Evolutionary conservation across 352 stramenopile genomes (phyloP).

Genomic region (Phytophthora boehmeriae): DNA sequence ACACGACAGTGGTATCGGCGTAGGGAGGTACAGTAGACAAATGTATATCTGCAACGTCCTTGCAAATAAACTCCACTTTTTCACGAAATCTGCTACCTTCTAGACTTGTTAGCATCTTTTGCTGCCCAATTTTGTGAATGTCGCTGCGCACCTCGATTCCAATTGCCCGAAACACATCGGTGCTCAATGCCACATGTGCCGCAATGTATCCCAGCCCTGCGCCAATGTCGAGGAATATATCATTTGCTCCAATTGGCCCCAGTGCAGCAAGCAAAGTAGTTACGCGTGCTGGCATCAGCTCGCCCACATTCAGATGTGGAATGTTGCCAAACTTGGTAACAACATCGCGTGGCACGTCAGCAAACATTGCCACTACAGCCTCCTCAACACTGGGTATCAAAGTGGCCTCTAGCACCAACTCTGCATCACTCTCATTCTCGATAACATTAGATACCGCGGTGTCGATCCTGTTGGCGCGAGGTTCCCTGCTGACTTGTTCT

Average conservation of each 20-base stretch:
- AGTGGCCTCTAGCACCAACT: too few species aligned
- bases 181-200: constrained; percentile 3
- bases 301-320: constrained; percentile 4
- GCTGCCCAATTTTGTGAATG: background rate
- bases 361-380: constrained; percentile 2
- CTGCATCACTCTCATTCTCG: too few species aligned
- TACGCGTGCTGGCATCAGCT: constrained; percentile 1
- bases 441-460: too few species aligned
- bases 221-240: constrained; percentile 8
- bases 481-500: too few species aligned
- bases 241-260: background rate
- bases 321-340: background rate
- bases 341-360: background rate
- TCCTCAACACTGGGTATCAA: constrained; percentile 2
- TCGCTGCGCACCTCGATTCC: constrained; percentile 4
- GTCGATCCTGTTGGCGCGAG: too few species aligned
- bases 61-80: background rate
- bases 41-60: background rate
- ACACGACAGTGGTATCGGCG: constrained; percentile 5
- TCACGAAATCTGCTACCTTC: background rate
- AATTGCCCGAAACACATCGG: background rate
- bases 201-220: constrained; percentile 4
- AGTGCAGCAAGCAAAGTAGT: background rate
- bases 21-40: constrained; percentile 1
- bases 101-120: background rate